phyloP scores from a whole-genome alignment of 805 yeast species.

The Suhomyces faveliae region DNA sequence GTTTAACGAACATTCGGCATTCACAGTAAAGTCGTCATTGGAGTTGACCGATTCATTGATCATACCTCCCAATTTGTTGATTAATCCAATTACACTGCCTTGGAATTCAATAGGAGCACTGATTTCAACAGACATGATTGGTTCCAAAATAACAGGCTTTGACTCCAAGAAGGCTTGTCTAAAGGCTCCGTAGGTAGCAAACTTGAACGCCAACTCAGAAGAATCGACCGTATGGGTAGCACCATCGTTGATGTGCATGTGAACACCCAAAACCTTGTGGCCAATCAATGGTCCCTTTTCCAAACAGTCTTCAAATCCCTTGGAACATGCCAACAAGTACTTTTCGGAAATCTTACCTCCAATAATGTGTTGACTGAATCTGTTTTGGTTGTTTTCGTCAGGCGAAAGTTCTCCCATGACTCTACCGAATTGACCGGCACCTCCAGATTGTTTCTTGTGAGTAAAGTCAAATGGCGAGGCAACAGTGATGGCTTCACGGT shows the following conservation, averaged over 20 bases:
- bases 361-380: slow-evolving; percentile 82
- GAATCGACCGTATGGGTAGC: slow-evolving; percentile 96
- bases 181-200: slow-evolving; percentile 91
- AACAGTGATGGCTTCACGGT: slow-evolving; percentile 84
- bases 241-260: slow-evolving; percentile 96
- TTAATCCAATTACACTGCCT: slow-evolving; percentile 84
- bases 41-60: slow-evolving; percentile 93
- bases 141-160: slow-evolving; percentile 88
- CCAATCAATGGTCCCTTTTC: slow-evolving; percentile 97
- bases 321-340: slow-evolving; percentile 87
- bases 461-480: slow-evolving; percentile 84
- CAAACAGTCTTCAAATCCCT: slow-evolving; percentile 92
- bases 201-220: slow-evolving; percentile 89
- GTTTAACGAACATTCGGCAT: slow-evolving; percentile 95
- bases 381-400: slow-evolving; percentile 58
- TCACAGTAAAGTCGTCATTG: slow-evolving; percentile 88
- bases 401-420: slow-evolving; percentile 82
- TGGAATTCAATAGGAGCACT: slow-evolving; percentile 97
- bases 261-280: slow-evolving; percentile 87
- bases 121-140: slow-evolving; percentile 90
- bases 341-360: slow-evolving; percentile 98
- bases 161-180: slow-evolving; percentile 84
- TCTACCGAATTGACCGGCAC: slow-evolving; percentile 99
- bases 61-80: slow-evolving; percentile 89
- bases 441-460: slow-evolving; percentile 98